phyloP scores from a whole-genome alignment of 2,329 filamentous ascomycete species.

The Mariannaea elegans region DNA sequence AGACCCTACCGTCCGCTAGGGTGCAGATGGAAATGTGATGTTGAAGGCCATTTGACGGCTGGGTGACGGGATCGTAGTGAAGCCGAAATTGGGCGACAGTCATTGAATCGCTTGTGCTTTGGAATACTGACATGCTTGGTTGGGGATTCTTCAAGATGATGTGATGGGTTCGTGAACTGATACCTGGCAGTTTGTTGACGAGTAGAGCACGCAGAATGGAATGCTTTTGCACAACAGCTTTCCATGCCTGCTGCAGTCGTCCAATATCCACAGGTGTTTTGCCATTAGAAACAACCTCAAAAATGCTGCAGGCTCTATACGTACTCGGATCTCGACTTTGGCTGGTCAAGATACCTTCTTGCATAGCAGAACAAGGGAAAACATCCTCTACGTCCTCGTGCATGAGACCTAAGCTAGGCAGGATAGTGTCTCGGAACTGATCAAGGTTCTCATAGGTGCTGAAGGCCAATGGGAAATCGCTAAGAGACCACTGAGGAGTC shows the following conservation, averaged over 20 bases:
- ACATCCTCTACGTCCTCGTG: conserved; percentile 6
- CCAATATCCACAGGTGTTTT: conserved; percentile 11
- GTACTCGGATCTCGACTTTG: conserved; percentile 15
- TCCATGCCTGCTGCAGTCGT: conserved; percentile 21
- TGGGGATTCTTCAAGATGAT: conserved; percentile 10
- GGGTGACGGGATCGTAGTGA: not conserved
- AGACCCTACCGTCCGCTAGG: conserved; percentile 2
- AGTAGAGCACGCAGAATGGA: conserved; percentile 22
- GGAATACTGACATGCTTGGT: not conserved
- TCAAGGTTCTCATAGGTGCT: conserved; percentile 10
- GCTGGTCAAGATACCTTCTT: conserved; percentile 25
- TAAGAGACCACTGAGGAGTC: conserved; percentile 30
- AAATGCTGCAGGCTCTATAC: conserved; percentile 5
- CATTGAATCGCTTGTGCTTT: not conserved
- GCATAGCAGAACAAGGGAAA: conserved; percentile 26
- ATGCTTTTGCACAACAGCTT: conserved; percentile 18
- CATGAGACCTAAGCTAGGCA: not conserved
- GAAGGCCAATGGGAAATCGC: conserved; percentile 38
- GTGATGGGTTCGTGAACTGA: not conserved
- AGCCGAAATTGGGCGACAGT: not conserved
- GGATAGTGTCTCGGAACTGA: not conserved
- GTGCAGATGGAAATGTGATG: conserved; percentile 28
- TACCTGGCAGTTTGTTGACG: conserved; percentile 15
- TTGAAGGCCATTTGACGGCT: not conserved
- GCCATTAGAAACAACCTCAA: not conserved